Evolutionary conservation across 1,139 yeast genomes (phyloP).

Genomic region (Suhomyces guaymorum): DNA sequence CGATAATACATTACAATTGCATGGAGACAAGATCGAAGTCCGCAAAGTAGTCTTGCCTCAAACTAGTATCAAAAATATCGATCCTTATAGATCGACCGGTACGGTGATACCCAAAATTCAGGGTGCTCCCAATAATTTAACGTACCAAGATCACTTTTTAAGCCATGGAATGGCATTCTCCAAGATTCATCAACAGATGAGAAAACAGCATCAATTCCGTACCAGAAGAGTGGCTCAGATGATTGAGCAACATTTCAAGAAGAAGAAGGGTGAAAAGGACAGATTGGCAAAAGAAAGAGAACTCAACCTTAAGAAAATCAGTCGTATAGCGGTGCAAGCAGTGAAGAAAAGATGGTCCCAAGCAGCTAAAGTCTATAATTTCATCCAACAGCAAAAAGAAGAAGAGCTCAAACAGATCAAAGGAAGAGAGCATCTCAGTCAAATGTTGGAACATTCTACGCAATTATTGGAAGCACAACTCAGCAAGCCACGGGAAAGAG

Average conservation of each 20-base stretch:
- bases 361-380: slow-evolving; percentile 79
- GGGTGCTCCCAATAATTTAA: slow-evolving; percentile 44
- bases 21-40: slow-evolving; percentile 46
- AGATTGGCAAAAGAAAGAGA: slow-evolving; percentile 72
- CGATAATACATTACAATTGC: slow-evolving; percentile 42
- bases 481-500: slow-evolving; percentile 33
- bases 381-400: slow-evolving; percentile 53
- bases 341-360: slow-evolving; percentile 89
- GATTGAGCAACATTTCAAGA: slow-evolving; percentile 84
- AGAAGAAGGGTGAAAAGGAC: slow-evolving; percentile 86
- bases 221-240: slow-evolving; percentile 75
- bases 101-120: slow-evolving; percentile 42
- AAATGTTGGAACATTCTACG: slow-evolving; percentile 89
- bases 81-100: slow-evolving; percentile 42
- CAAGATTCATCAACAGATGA: slow-evolving; percentile 66
- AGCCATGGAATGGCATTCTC: slow-evolving; percentile 77
- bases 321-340: slow-evolving; percentile 77
- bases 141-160: slow-evolving; percentile 71
- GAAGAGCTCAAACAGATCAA: slow-evolving; percentile 71
- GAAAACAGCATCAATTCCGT: slow-evolving; percentile 64
- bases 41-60: slow-evolving; percentile 51
- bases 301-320: slow-evolving; percentile 63
- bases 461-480: slow-evolving; percentile 85
- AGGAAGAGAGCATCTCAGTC: slow-evolving; percentile 86
- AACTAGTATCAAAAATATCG: slow-evolving; percentile 40